These are phyloP conservation scores for Fusarium anthophilum DNA, from an alignment of 2,329 filamentous ascomycete species.

Conservation along the genomic window DNA sequence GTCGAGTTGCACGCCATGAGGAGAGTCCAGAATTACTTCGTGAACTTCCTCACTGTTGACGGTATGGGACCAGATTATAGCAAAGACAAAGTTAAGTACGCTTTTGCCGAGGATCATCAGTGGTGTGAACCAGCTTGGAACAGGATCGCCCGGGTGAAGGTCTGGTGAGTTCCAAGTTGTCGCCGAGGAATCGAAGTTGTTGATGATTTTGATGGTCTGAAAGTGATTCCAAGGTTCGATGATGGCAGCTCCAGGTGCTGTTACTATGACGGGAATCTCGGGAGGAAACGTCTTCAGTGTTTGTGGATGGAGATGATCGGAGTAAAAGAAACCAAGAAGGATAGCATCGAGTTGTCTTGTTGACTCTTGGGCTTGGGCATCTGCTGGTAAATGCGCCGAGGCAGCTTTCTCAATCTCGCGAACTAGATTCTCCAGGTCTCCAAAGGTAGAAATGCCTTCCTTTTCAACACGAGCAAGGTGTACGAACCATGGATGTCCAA, in stretches of 20 bases:
- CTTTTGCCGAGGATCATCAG: constrained; percentile 24
- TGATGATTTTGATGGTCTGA: constrained; percentile 26
- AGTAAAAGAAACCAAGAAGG: constrained; percentile 29
- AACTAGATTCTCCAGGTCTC: constrained; percentile 25
- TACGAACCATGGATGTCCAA: constrained; percentile 35
- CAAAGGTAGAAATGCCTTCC: constrained; percentile 1
- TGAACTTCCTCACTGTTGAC: constrained; percentile 14
- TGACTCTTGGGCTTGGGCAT: not conserved
- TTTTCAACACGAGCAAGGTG: constrained; percentile 12
- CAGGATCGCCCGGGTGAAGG: constrained; percentile 34
- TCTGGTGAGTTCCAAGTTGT: constrained; percentile 24
- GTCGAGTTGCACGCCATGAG: constrained; percentile 34
- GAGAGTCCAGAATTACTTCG: constrained; percentile 34
- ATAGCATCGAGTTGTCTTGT: constrained; percentile 32
- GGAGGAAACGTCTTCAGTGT: constrained; percentile 28
- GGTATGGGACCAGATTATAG: constrained; percentile 37
- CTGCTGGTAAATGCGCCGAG: not conserved
- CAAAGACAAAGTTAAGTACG: constrained; percentile 32
- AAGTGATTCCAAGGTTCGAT: constrained; percentile 35
- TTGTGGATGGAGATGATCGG: constrained; percentile 34
- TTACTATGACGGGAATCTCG: constrained; percentile 34
- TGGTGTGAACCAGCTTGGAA: constrained; percentile 34
- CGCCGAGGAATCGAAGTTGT: not conserved
- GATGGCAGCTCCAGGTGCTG: constrained; percentile 6
- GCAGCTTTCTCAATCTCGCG: constrained; percentile 32